Percentiles rank a stretch among this genome's conserved stretches.
These are phyloP conservation scores for Pseudonitzschia multistriata DNA, from an alignment of 108 stramenopile species.

Conservation along the genomic window DNA sequence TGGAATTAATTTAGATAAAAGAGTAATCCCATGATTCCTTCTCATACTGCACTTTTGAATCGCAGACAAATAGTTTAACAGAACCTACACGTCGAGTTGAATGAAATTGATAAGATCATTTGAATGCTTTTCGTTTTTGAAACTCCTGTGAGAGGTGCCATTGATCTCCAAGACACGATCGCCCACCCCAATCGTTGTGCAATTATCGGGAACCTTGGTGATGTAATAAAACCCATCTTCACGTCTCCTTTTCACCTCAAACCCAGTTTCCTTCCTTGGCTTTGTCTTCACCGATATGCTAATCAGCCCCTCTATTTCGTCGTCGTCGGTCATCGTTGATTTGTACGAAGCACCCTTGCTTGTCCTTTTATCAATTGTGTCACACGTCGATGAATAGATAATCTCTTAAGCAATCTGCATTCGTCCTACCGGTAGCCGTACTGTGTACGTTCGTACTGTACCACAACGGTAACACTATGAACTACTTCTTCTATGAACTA, in stretches of 20 bases:
- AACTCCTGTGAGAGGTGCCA: not conserved
- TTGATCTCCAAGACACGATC: slow-evolving; percentile 13
- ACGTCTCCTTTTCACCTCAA: slow-evolving; percentile 19
- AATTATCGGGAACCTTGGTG: slow-evolving; percentile 21
- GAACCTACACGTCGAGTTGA: slow-evolving; percentile 18
- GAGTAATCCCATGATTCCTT: no score
- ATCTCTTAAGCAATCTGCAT: no score
- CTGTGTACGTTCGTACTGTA: no score
- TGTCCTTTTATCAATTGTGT: no score
- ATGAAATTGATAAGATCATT: slow-evolving; percentile 4
- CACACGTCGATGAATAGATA: no score
- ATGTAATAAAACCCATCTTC: slow-evolving; percentile 22
- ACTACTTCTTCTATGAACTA: no score
- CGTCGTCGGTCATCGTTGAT: not conserved
- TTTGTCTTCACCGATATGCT: slow-evolving; percentile 1
- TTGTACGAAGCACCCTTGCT: no score
- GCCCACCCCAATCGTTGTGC: slow-evolving; percentile 2
- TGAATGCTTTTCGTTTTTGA: slow-evolving; percentile 3
- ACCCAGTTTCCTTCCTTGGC: slow-evolving; percentile 12
- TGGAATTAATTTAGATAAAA: no score
- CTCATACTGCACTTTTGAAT: no score
- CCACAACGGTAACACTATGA: no score
- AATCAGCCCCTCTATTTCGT: not conserved
- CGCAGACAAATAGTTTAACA: no score
- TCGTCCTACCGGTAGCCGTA: no score